Conservation (phyloP, 2,329 filamentous ascomycete genomes). For the Penicillium digitatum region DNA sequence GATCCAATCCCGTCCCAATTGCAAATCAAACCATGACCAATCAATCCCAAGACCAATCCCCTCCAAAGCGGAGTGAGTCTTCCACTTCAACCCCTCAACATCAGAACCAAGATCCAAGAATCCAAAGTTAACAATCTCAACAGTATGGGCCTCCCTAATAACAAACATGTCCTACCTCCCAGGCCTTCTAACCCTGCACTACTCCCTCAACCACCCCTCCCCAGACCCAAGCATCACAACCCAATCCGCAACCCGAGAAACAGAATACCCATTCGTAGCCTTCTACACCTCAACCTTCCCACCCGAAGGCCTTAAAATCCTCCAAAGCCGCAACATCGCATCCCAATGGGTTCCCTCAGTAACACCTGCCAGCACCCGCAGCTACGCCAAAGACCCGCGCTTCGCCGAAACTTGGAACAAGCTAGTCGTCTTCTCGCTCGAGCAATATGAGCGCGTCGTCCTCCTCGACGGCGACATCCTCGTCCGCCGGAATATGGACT, state of each 20-base stretch:
- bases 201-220: constrained; percentile 58
- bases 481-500: constrained; percentile 74
- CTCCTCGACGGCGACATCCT: constrained; percentile 83
- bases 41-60: background rate
- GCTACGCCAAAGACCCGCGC: constrained; percentile 69
- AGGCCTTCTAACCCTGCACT: constrained; percentile 71
- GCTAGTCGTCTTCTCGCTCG: constrained; percentile 67
- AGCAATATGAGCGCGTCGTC: constrained; percentile 68
- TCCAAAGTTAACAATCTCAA: background rate
- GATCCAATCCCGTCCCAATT: no score
- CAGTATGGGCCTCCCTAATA: constrained; percentile 78
- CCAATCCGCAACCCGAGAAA: constrained; percentile 42
- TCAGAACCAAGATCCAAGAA: background rate
- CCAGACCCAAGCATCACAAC: background rate
- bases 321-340: constrained; percentile 63
- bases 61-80: constrained; percentile 3
- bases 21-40: background rate
- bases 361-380: constrained; percentile 58
- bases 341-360: constrained; percentile 67
- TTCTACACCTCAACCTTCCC: constrained; percentile 74
- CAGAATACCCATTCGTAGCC: constrained; percentile 67
- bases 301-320: constrained; percentile 58
- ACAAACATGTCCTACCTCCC: constrained; percentile 75
- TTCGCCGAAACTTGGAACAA: constrained; percentile 87
- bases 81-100: background rate